Evolutionary conservation across 768 basidiomycete species (phyloP).

Genomic region (Butyriboletus loyo): DNA sequence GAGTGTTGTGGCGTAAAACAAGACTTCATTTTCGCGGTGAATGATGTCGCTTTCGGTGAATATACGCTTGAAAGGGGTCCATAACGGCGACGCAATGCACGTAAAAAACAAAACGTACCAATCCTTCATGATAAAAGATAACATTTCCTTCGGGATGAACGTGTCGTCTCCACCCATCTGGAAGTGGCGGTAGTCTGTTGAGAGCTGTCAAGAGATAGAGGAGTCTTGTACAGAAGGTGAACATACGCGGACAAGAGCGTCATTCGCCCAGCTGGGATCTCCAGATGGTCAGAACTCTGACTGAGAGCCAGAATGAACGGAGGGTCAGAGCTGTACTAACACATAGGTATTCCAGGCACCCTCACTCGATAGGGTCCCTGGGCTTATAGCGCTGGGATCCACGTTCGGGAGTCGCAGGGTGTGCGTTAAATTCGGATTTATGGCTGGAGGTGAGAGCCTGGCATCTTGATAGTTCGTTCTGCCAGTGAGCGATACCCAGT

Average conservation of each 20-base stretch:
- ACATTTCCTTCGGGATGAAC: not conserved
- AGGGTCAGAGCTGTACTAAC: not conserved
- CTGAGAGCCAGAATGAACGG: not conserved
- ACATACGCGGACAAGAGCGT: not conserved
- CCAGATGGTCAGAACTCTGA: not conserved
- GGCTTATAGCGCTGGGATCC: not conserved
- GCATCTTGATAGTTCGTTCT: not conserved
- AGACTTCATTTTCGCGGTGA: not conserved
- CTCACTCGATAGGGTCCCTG: not conserved
- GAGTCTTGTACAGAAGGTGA: not conserved
- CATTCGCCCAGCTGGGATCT: not conserved
- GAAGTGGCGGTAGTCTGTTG: not conserved
- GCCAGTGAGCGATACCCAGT: not conserved
- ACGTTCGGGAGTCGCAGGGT: not conserved
- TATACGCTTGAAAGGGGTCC: constrained; percentile 5
- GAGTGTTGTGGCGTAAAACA: constrained; percentile 1
- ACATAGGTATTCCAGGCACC: not conserved
- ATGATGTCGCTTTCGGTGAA: constrained; percentile 11
- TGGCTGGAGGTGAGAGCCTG: not conserved
- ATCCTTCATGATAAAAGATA: not conserved
- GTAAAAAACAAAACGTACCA: not conserved
- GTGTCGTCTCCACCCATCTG: not conserved
- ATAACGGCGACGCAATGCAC: not conserved
- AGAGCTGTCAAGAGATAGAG: not conserved
- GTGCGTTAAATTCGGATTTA: not conserved